Conservation (phyloP, 805 yeast species). For the Candida succiphila region DNA sequence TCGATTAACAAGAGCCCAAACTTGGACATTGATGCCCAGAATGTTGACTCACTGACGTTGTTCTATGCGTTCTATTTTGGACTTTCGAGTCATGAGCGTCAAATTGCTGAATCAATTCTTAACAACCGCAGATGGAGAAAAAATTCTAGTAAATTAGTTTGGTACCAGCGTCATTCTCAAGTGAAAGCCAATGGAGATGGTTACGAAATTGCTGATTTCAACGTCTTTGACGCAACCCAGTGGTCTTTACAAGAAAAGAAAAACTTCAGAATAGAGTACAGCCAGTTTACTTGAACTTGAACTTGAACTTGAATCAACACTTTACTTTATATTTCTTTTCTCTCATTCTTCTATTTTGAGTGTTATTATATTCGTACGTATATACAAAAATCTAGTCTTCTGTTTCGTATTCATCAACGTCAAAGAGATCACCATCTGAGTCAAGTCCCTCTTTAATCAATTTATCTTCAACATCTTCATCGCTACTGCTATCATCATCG, state of each 20-base stretch:
- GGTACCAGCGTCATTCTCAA: slow-evolving; percentile 30
- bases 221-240: slow-evolving; percentile 30
- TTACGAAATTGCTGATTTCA: slow-evolving; percentile 32
- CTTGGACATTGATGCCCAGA: slow-evolving; percentile 16
- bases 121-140: slow-evolving; percentile 29
- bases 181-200: slow-evolving; percentile 27
- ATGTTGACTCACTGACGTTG: slow-evolving; percentile 24
- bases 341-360: not conserved
- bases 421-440: slow-evolving; percentile 14
- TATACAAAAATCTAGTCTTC: not conserved
- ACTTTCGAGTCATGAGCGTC: slow-evolving; percentile 29
- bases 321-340: not conserved
- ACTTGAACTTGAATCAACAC: not conserved
- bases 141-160: slow-evolving; percentile 18
- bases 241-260: slow-evolving; percentile 33
- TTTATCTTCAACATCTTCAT: slow-evolving; percentile 10
- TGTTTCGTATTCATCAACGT: slow-evolving; percentile 11
- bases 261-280: slow-evolving; percentile 29
- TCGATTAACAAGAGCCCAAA: slow-evolving; percentile 13
- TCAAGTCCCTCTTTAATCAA: slow-evolving; percentile 5
- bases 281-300: slow-evolving; percentile 7
- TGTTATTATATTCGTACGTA: not conserved
- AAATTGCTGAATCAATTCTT: slow-evolving; percentile 23
- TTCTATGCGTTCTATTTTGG: slow-evolving; percentile 36
- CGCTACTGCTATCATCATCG: slow-evolving; percentile 12